Base-by-base conservation (phyloP, 2,329 filamentous ascomycete species). In the Sordariomycetes sp. region DNA sequence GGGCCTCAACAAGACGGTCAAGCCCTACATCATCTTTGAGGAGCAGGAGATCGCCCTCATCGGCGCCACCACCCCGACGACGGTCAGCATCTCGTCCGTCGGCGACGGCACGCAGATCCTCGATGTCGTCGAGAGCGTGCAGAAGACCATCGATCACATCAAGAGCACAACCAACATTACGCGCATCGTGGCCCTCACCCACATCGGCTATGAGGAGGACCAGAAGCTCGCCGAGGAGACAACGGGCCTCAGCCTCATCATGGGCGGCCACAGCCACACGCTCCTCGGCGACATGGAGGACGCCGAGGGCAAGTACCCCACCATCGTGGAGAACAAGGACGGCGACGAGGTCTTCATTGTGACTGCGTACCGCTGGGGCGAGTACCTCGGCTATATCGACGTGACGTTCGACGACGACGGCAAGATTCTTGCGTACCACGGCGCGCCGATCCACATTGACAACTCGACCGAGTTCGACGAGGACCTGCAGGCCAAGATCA, bases 291-390 rank as follows among this genome's bases (percentile, higher is more conserved):
- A 80, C 63, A 79, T 83, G 71, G 66, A 73, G n/a, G 74, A 73
- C 25, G 77, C 82, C 15, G 72, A 75, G 62, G 83, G 82, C 36
- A 72, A 77, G 10, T 86, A 86, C 64, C 84, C 84, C 1, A 86
- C 83, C 15, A 80, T 86, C 55, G 75, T 76, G 56, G 68, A 77
- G 32, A 84, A 86, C 65, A 67, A 74, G 60, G 77, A 81, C 54
- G 82, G 81, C 52, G 79, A 86, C 36, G 84, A 86, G 63, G 83
- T 86, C 54, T 86, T 86, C 64, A 76, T 86, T 63, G 83, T 87
- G 20, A 85, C 82, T 8, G 79, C 82, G 2, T 86, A 82, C 65
- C 77, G 82, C 60, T 86, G 84, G 84, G 83, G 83, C 55, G 81
- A 86, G 68, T 86, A 86, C 58, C 68, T 86, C 2, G 84, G 83